A percentile compares a stretch with the other conserved stretches of the same genome.
Evolutionary conservation across 1,284 basidiomycete genomes (phyloP).

Genomic region (Sanghuangporus sanghuang): DNA sequence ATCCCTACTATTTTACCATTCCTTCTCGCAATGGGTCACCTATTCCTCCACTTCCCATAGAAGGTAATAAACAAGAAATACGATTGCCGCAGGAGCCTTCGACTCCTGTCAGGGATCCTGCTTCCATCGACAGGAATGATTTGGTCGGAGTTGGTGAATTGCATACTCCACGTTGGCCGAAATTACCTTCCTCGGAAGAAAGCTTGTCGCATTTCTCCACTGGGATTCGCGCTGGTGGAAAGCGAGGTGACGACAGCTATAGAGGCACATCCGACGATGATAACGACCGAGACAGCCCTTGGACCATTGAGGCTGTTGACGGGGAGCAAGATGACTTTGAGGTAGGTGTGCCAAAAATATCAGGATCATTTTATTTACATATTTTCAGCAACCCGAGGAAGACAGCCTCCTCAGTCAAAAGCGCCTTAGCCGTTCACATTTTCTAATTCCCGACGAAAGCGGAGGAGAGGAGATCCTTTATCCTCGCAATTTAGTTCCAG

Average conservation of each 20-base stretch:
- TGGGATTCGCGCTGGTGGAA: slow-evolving; percentile 36
- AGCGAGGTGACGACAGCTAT: slow-evolving; percentile 27
- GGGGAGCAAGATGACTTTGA: slow-evolving; percentile 67
- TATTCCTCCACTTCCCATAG: slow-evolving; percentile 40
- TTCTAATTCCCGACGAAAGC: slow-evolving; percentile 71
- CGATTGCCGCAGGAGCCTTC: slow-evolving; percentile 40
- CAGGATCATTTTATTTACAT: slow-evolving; percentile 13
- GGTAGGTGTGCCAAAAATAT: slow-evolving; percentile 35
- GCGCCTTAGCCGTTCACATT: slow-evolving; percentile 42
- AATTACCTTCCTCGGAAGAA: slow-evolving; percentile 29
- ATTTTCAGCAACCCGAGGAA: background rate
- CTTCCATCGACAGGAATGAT: slow-evolving; percentile 79
- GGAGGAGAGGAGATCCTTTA: slow-evolving; percentile 81
- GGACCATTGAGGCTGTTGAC: slow-evolving; percentile 83
- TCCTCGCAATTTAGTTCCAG: slow-evolving; percentile 51
- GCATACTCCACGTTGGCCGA: slow-evolving; percentile 92
- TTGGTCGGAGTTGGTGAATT: slow-evolving; percentile 95
- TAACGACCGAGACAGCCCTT: slow-evolving; percentile 65
- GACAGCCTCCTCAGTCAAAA: background rate
- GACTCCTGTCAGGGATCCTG: slow-evolving; percentile 76
- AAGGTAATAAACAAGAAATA: slow-evolving; percentile 14
- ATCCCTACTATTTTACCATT: slow-evolving; percentile 77
- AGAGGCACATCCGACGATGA: slow-evolving; percentile 37
- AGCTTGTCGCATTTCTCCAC: slow-evolving; percentile 26
- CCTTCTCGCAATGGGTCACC: slow-evolving; percentile 63